These are phyloP conservation scores for Globisporangium perplexum DNA, from an alignment of 352 stramenopile genomes.

Conservation along the genomic window DNA sequence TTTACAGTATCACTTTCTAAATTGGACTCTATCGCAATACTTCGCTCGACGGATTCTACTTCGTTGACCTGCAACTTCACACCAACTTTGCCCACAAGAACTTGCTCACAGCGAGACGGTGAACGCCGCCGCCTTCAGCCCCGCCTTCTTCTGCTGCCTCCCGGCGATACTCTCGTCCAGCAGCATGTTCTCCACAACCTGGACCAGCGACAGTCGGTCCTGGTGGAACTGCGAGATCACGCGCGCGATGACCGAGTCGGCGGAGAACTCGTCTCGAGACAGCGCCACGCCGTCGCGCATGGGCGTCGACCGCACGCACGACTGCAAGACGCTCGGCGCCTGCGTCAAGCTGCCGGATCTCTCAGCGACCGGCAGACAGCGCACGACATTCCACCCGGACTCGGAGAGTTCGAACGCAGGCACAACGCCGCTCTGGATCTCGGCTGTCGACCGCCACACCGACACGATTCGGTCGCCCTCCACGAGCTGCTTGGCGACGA, in stretches of 20 bases:
- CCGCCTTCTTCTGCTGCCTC: background rate
- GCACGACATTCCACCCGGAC: background rate
- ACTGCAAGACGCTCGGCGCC: background rate
- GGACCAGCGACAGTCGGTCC: background rate
- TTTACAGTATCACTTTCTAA: no score
- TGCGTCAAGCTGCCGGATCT: background rate
- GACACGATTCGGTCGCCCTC: conserved; percentile 19
- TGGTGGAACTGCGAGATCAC: background rate
- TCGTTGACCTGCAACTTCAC: no score
- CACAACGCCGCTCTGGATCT: conserved; percentile 6
- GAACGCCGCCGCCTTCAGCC: background rate
- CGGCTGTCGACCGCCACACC: conserved; percentile 23
- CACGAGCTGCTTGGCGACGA: conserved; percentile 20
- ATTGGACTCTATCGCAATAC: no score
- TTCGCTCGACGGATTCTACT: no score
- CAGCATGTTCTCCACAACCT: background rate
- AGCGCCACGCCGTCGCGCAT: background rate
- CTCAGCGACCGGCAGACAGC: background rate
- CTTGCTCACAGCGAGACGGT: background rate
- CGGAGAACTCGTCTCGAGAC: background rate
- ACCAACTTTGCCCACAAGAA: no score
- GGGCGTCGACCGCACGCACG: background rate
- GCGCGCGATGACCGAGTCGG: background rate
- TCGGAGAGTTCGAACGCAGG: background rate
- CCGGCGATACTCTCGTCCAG: background rate